phyloP scores from a whole-genome alignment of 2,329 filamentous ascomycete genomes.

The Berkeleyomyces rouxiae region DNA sequence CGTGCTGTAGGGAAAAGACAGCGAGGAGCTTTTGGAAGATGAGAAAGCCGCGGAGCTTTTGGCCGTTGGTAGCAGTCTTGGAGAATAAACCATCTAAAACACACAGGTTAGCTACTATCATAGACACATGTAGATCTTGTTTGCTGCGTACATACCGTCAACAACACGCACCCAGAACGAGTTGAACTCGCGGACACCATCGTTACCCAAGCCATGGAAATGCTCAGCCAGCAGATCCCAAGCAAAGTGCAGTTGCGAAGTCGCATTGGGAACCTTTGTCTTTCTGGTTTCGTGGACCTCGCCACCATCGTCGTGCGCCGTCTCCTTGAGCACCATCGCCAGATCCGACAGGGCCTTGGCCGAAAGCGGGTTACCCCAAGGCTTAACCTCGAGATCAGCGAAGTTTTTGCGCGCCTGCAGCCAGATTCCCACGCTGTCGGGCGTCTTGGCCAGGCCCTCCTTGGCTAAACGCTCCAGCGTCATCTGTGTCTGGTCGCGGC shows the following conservation, averaged over 20 bases:
- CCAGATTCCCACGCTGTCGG: conserved; percentile 84
- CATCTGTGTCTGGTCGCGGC: conserved; percentile 38
- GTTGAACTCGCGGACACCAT: conserved; percentile 37
- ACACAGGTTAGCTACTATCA: neutral
- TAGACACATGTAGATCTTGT: neutral
- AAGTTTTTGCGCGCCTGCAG: conserved; percentile 50
- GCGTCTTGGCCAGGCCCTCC: conserved; percentile 56
- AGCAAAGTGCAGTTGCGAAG: conserved; percentile 67
- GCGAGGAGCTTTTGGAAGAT: conserved; percentile 64
- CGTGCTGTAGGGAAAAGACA: conserved; percentile 28
- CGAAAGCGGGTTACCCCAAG: conserved; percentile 66
- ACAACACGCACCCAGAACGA: conserved; percentile 78
- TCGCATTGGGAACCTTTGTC: conserved; percentile 56
- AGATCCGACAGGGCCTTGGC: conserved; percentile 51
- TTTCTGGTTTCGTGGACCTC: conserved; percentile 24
- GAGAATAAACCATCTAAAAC: conserved; percentile 63
- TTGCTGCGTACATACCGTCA: conserved; percentile 47
- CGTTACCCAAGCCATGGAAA: conserved; percentile 26
- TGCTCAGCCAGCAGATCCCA: conserved; percentile 63
- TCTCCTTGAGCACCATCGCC: conserved; percentile 66
- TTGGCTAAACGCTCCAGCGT: conserved; percentile 46
- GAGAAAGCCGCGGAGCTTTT: conserved; percentile 84
- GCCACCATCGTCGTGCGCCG: conserved; percentile 29
- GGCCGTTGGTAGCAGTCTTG: conserved; percentile 62
- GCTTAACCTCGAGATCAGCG: conserved; percentile 43